Conservation (phyloP, 192 early-diverging fungal species). For the Coemansia sp. region DNA sequence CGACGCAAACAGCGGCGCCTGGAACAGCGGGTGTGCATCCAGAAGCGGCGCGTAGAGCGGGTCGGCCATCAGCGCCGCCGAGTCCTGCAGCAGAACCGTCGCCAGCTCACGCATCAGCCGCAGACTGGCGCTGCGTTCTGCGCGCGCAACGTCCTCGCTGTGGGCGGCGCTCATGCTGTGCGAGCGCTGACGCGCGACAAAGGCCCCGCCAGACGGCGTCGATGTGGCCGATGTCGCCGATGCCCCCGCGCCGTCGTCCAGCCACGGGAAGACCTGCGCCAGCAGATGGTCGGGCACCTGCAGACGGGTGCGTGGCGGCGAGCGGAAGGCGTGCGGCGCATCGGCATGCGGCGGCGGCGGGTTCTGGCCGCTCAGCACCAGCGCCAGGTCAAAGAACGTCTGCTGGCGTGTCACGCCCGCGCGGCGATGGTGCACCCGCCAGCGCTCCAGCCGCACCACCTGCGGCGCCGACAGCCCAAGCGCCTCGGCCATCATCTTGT, state of each 20-base stretch:
- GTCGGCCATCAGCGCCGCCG: constrained; percentile 46
- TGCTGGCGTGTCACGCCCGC: constrained; percentile 49
- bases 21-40: constrained; percentile 44
- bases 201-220: constrained; percentile 1
- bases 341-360: constrained; percentile 39
- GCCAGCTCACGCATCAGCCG: constrained; percentile 55
- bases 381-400: constrained; percentile 54
- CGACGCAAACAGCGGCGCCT: constrained; percentile 41
- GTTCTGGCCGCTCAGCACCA: constrained; percentile 47
- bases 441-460: constrained; percentile 50
- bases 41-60: constrained; percentile 31
- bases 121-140: constrained; percentile 46
- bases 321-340: constrained; percentile 36
- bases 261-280: constrained; percentile 52
- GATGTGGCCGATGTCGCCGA: not conserved
- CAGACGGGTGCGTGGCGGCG: constrained; percentile 47
- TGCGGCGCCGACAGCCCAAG: constrained; percentile 52
- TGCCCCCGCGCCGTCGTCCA: constrained; percentile 13
- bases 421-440: constrained; percentile 56
- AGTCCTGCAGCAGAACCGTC: constrained; percentile 49
- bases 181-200: constrained; percentile 45
- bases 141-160: constrained; percentile 49
- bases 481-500: constrained; percentile 50
- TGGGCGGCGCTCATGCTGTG: constrained; percentile 50
- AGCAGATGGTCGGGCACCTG: constrained; percentile 54